A percentile compares a stretch with the other conserved stretches of the same genome.
These are phyloP conservation scores for Obelidium mucronatum DNA, from an alignment of 192 early-diverging fungal species.

Conservation along the genomic window DNA sequence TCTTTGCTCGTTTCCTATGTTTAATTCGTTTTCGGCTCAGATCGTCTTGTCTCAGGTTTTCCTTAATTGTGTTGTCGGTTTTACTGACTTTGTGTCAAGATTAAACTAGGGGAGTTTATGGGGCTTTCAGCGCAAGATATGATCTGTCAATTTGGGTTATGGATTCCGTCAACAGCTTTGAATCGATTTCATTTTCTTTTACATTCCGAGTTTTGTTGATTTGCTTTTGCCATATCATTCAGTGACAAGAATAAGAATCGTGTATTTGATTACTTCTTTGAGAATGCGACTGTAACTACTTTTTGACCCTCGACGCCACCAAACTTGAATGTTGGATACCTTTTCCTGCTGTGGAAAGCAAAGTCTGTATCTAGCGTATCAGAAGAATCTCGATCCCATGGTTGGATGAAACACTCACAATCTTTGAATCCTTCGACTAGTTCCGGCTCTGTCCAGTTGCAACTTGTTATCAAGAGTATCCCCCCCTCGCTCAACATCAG, in stretches of 20 bases:
- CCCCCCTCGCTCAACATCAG: conserved; percentile 70
- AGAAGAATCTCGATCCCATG: not conserved
- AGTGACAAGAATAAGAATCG: too few species aligned
- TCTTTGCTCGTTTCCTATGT: conserved; percentile 32
- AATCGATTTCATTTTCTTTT: not conserved
- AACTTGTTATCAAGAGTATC: conserved; percentile 86
- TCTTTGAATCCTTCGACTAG: conserved; percentile 68
- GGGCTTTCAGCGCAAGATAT: conserved; percentile 4
- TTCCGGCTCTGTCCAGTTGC: conserved; percentile 94
- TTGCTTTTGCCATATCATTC: too few species aligned
- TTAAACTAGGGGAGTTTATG: conserved; percentile 11
- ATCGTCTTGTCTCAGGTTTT: conserved; percentile 40
- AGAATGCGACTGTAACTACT: conserved; percentile 84
- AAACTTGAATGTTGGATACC: conserved; percentile 87
- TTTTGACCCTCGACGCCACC: conserved; percentile 90
- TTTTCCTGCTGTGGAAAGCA: conserved; percentile 71
- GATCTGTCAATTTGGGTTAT: conserved; percentile 3
- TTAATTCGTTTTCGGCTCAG: conserved; percentile 42
- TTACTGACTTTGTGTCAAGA: not conserved
- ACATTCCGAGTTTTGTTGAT: not conserved
- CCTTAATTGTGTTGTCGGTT: not conserved
- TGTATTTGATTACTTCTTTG: conserved; percentile 51
- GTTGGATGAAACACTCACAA: conserved; percentile 49
- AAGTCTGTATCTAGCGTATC: conserved; percentile 51
- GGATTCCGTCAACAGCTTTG: conserved; percentile 3